Conservation (phyloP, 495 filamentous ascomycete species). For the Annulohypoxylon moriforme region DNA sequence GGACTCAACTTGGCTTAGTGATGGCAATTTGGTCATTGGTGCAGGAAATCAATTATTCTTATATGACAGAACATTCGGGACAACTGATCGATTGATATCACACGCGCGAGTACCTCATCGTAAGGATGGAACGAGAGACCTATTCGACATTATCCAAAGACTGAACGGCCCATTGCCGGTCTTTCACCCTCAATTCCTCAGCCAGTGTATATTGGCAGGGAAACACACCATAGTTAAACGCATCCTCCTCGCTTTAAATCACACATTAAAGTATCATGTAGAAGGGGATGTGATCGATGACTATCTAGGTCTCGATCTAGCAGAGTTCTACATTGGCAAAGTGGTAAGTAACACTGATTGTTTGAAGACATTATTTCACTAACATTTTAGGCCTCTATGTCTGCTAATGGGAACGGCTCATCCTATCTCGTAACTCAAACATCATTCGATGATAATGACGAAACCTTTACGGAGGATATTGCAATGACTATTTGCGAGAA, state of each 20-base stretch:
- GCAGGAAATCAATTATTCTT: constrained; percentile 95
- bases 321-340: constrained; percentile 71
- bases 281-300: constrained; percentile 86
- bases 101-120: constrained; percentile 70
- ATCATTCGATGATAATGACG: constrained; percentile 64
- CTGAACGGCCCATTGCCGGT: constrained; percentile 90
- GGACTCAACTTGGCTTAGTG: constrained; percentile 89
- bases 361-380: constrained; percentile 6
- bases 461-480: constrained; percentile 76
- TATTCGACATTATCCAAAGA: constrained; percentile 83
- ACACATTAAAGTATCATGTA: constrained; percentile 82
- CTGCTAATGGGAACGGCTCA: constrained; percentile 27
- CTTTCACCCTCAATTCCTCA: constrained; percentile 93
- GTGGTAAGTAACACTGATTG: constrained; percentile 5
- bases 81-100: constrained; percentile 69
- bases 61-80: constrained; percentile 78
- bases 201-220: constrained; percentile 86
- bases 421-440: constrained; percentile 45
- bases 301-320: constrained; percentile 76
- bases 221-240: constrained; percentile 78
- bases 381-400: constrained; percentile 41
- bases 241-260: constrained; percentile 78
- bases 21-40: constrained; percentile 85
- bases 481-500: constrained; percentile 80
- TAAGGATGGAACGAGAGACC: constrained; percentile 62